Base-by-base conservation (phyloP, 768 basidiomycete genomes). In the Naganishia vishniacii region DNA sequence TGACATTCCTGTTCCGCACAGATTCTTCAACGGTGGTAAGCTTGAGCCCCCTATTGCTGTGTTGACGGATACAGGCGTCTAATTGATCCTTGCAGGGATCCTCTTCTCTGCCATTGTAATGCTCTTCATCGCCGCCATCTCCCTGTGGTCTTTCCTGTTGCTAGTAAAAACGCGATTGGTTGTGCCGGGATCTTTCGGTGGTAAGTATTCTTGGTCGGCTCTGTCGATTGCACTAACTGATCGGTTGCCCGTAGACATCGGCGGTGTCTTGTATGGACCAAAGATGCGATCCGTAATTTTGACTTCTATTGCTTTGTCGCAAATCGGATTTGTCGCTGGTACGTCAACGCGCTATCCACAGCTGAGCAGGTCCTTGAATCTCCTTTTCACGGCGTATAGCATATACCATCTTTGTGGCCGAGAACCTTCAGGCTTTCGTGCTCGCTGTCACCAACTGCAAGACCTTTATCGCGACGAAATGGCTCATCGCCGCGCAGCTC, bases 341-440 rank as follows among this genome's bases (percentile, higher is more conserved):
- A 64, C n/a, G n/a, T n/a, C n/a, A n/a, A n/a, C n/a, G n/a, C n/a
- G n/a, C n/a, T n/a, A n/a, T n/a, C n/a, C n/a, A n/a, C n/a, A n/a
- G n/a, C n/a, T n/a, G n/a, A n/a, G n/a, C n/a, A n/a, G n/a, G n/a
- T n/a, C n/a, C n/a, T n/a, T 65, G 34, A 63, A 37, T 12, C n/a
- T 48, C 92, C 75, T 79, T 93, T 37, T 76, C n/a, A n/a, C n/a
- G n/a, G 29, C 88, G 88, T 47, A 73, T 84, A 34, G 92, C 92
- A 13, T 99, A 99, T 77, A 91, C 87, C 16, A 95, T 98, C 74
- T 98, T 97, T 75, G 91, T 97, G 45, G 87, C 93, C 0, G 84
- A 93, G 79, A 95, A 93, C 74, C 82, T 78, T n/a, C 73, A 91
- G 81, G 87, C 92, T 1, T 91, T 97, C 77, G 82, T 91, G 40